These are phyloP conservation scores for Anisogramma anomala DNA, from an alignment of 2,329 filamentous ascomycete species.

Conservation along the genomic window DNA sequence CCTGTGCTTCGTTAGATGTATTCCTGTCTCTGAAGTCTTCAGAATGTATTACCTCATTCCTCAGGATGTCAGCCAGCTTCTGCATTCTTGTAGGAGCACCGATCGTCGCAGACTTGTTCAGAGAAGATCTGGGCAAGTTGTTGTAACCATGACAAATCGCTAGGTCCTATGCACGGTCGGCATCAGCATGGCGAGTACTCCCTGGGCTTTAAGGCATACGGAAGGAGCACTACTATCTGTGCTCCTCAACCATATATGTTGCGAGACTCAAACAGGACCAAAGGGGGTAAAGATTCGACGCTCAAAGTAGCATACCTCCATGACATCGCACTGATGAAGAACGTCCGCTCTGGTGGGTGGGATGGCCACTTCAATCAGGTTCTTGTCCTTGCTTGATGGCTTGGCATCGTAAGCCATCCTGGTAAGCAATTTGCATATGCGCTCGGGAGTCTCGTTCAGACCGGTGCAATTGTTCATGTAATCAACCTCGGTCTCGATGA, in stretches of 20 bases:
- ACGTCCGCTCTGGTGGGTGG: constrained; percentile 89
- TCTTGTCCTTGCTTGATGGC: constrained; percentile 57
- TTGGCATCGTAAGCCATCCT: constrained; percentile 83
- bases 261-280: no score
- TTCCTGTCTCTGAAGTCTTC: no score
- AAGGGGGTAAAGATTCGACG: no score
- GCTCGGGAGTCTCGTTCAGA: constrained; percentile 58
- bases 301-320: no score
- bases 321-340: constrained; percentile 92
- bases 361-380: constrained; percentile 69
- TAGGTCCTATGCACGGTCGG: no score
- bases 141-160: constrained; percentile 98
- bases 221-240: no score
- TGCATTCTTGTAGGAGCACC: constrained; percentile 83
- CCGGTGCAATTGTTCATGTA: constrained; percentile 94
- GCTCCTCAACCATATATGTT: no score
- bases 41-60: no score
- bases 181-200: no score
- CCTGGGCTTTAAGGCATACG: no score
- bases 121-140: constrained; percentile 76
- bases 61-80: constrained; percentile 86
- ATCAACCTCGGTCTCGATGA: constrained; percentile 71
- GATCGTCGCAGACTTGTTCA: constrained; percentile 74
- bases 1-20: no score
- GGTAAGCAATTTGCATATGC: constrained; percentile 67